Conservation (phyloP, 768 basidiomycete genomes). For the Peribolospora baueri region DNA sequence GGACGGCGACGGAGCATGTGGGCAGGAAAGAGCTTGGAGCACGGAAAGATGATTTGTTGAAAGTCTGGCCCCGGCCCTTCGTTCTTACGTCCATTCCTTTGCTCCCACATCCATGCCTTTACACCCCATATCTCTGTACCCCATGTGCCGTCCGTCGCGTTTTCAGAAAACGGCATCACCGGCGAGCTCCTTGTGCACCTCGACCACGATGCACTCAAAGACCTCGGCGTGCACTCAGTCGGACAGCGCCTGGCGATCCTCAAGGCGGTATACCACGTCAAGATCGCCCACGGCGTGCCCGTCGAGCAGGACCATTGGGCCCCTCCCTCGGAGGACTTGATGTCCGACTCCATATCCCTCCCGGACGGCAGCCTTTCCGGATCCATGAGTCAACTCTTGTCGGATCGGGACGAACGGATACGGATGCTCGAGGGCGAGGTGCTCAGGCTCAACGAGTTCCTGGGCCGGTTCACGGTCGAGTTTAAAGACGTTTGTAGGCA, state of each 20-base stretch:
- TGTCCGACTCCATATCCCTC: neutral
- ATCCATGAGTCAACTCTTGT: neutral
- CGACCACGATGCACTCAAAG: slow-evolving; percentile 59
- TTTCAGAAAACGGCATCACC: slow-evolving; percentile 63
- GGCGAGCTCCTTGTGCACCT: slow-evolving; percentile 71
- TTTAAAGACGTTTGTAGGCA: neutral
- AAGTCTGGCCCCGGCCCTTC: too few relatives aligned
- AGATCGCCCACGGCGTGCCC: slow-evolving; percentile 56
- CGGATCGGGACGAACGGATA: slow-evolving; percentile 37
- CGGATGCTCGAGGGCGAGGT: slow-evolving; percentile 54
- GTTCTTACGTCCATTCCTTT: too few relatives aligned
- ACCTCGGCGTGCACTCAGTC: slow-evolving; percentile 64
- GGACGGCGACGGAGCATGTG: too few relatives aligned
- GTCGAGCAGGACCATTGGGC: slow-evolving; percentile 66
- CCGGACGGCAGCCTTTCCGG: neutral
- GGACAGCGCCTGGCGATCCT: slow-evolving; percentile 80
- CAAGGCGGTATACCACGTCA: slow-evolving; percentile 72
- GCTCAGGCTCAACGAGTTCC: slow-evolving; percentile 34
- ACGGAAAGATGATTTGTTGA: too few relatives aligned
- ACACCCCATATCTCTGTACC: neutral
- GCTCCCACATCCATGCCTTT: too few relatives aligned
- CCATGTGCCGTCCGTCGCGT: neutral
- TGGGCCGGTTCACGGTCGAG: slow-evolving; percentile 19
- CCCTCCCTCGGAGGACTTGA: slow-evolving; percentile 45
- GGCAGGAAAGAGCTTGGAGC: too few relatives aligned